Conservation (phyloP, 225 moss, liverwort and hornwort genomes). For the Takakia lepidozioides region DNA sequence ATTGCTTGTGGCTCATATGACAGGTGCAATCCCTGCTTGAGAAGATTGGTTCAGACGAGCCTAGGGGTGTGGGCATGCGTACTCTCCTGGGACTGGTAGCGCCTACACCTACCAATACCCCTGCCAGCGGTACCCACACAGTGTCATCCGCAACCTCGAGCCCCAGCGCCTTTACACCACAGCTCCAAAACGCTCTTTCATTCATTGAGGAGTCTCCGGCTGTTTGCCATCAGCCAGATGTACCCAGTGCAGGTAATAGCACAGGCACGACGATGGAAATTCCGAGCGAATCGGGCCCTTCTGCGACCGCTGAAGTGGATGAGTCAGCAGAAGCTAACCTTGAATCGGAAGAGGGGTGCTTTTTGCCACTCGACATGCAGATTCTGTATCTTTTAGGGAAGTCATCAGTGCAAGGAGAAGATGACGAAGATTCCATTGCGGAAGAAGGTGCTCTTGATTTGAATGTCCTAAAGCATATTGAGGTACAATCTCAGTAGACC, state of each 20-base stretch:
- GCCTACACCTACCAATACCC: slow-evolving; percentile 7
- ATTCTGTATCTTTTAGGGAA: background rate
- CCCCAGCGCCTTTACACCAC: background rate
- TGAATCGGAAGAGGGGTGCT: background rate
- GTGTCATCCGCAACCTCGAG: background rate
- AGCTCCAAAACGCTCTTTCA: background rate
- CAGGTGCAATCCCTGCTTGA: slow-evolving; percentile 4
- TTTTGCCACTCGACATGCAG: slow-evolving; percentile 1
- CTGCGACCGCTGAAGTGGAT: background rate
- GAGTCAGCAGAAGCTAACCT: background rate
- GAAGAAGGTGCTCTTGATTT: background rate
- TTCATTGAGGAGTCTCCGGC: background rate
- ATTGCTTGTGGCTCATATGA: background rate
- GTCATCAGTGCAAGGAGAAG: background rate
- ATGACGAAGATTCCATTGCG: background rate
- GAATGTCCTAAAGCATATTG: background rate
- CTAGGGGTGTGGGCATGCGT: background rate
- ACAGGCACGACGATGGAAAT: background rate
- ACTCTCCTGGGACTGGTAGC: no score
- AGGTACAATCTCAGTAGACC: no score
- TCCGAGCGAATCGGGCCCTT: background rate
- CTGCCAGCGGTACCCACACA: background rate
- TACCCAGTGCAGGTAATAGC: background rate
- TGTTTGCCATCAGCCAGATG: no score
- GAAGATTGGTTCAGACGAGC: background rate